Evolutionary conservation across 805 yeast genomes (phyloP), one percentile per base, ranked within the genome.

Genomic region (Yarrowia sp.): DNA sequence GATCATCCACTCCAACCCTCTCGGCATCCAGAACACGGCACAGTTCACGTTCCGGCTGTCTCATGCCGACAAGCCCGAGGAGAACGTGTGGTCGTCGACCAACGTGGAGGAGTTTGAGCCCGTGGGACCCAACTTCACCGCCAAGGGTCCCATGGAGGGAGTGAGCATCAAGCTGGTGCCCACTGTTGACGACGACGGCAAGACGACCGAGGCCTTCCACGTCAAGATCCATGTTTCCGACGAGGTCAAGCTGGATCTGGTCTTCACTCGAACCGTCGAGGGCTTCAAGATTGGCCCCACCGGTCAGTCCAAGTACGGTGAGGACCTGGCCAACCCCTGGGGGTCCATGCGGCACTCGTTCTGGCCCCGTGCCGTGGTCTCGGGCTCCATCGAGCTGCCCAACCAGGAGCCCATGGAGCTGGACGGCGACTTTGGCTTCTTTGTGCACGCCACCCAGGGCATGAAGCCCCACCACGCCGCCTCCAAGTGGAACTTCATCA

Each of bases 381-480:
- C 72, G 17, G 99, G 99, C 73, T 79, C 84, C 17, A 76, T 95
- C 68, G 80, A 77, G 44, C 75, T 82, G 74, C 32, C 45, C 35
- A 17, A 18, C 18, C 17, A 47, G 51, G 64, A 58, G 43, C 13
- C 13, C 35, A 18, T 32, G 22, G 64, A 14, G 42, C 71, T 80
- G 58, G 79, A 76, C 33, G 69, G 78, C 50, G 69, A 72, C 33
- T 70, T 67, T 15, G 82, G 91, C 58, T 89, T 95, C 96, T 92
- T 86, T 74, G 97, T 93, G 64, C 87, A 90, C 93, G 99, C 99
- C 7, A 79, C 91, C 70, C 99, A 95, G 80, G 98, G 98, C 67
- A 92, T 95, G 98, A 95, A 95, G 77, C 99, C 99, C 8, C 98
- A 95, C 77, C 99, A 95, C 77, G 97, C 98, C 39, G 99, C 99